phyloP scores from a whole-genome alignment of 768 basidiomycete species.

The Pilatotrama ljubarskyi region DNA sequence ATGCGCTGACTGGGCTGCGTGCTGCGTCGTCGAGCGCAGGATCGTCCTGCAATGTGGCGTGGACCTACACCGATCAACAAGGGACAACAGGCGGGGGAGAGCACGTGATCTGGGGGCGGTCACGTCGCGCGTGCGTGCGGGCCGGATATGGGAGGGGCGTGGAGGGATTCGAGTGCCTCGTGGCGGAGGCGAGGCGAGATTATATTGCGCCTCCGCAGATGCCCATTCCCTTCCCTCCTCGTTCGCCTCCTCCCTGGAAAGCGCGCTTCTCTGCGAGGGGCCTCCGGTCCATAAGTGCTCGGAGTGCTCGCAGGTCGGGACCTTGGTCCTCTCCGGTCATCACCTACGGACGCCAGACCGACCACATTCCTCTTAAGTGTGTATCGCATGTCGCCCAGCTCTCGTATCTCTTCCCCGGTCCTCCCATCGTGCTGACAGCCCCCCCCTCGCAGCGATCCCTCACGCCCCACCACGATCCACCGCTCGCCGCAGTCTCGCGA shows the following conservation, averaged over 20 bases:
- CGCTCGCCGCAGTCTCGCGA: neutral
- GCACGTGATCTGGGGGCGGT: constrained; percentile 14
- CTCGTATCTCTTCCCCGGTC: neutral
- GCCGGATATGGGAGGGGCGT: constrained; percentile 17
- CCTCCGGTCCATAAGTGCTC: constrained; percentile 29
- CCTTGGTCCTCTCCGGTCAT: constrained; percentile 9
- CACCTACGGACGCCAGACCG: constrained; percentile 1
- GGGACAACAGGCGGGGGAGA: constrained; percentile 9
- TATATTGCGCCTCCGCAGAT: constrained; percentile 15
- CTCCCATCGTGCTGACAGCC: constrained; percentile 4
- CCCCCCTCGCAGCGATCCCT: constrained; percentile 7
- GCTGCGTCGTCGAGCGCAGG: neutral
- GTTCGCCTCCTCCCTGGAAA: constrained; percentile 17
- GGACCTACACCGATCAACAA: constrained; percentile 23
- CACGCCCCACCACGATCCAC: constrained; percentile 7
- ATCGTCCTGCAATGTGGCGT: constrained; percentile 2
- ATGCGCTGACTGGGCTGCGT: neutral
- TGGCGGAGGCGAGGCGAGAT: constrained; percentile 24
- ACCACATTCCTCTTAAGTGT: constrained; percentile 17
- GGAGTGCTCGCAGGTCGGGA: constrained; percentile 22
- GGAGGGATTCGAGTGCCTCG: constrained; percentile 17
- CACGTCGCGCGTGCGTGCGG: constrained; percentile 5
- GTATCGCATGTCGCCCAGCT: constrained; percentile 5
- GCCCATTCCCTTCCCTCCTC: constrained; percentile 5
- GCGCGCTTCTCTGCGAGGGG: constrained; percentile 24